phyloP scores from a whole-genome alignment of 2,329 filamentous ascomycete genomes.

The Beauveria sp. region DNA sequence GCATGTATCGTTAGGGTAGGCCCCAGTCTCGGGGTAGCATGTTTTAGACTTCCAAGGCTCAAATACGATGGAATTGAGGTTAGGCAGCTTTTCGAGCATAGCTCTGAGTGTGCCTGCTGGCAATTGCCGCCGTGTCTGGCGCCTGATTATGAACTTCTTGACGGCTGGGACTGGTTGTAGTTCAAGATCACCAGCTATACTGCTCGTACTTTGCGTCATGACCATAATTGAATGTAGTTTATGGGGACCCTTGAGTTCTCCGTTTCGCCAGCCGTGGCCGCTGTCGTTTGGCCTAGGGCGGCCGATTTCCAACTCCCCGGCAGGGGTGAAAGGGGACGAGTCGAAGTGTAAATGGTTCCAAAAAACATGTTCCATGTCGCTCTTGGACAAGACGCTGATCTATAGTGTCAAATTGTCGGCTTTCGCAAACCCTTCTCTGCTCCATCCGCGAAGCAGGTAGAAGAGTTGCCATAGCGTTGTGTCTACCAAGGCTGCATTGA shows the following conservation, averaged over 20 bases:
- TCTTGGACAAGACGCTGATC: background rate
- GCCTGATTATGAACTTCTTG: background rate
- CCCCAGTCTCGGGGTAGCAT: background rate
- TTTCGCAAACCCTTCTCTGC: background rate
- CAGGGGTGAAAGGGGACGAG: background rate
- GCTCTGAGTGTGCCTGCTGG: background rate
- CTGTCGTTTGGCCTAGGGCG: background rate
- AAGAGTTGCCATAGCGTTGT: no score
- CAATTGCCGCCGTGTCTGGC: background rate
- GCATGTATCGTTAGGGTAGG: background rate
- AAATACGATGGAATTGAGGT: background rate
- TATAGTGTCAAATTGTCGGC: background rate
- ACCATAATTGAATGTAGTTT: no score
- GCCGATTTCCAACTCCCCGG: background rate
- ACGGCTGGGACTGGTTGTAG: background rate
- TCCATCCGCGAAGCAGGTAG: no score
- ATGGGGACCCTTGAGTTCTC: no score
- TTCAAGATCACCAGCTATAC: no score
- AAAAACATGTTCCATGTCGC: background rate
- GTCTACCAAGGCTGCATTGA: no score
- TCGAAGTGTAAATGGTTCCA: background rate
- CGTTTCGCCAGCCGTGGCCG: background rate
- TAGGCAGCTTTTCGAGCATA: background rate
- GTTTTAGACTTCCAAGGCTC: background rate
- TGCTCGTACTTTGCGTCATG: no score